These are phyloP conservation scores for Aspergillus bridgeri DNA, from an alignment of 495 filamentous ascomycete species.

Conservation along the genomic window DNA sequence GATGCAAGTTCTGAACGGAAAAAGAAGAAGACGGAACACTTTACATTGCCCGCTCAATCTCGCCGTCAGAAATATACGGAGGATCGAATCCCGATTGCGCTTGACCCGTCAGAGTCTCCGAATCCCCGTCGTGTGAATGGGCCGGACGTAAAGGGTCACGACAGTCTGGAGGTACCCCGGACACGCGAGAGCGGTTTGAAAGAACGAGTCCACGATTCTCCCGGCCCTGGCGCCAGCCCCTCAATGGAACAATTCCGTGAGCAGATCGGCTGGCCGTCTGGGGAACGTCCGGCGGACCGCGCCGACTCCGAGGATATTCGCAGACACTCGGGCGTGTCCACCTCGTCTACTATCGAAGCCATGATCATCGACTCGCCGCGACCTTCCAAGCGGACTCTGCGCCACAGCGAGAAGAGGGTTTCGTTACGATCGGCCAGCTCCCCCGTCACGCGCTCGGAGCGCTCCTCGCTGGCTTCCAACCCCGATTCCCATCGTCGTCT, in stretches of 20 bases:
- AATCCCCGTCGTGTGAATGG: conserved; percentile 9
- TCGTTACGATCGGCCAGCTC: conserved; percentile 54
- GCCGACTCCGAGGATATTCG: conserved; percentile 37
- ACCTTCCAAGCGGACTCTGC: conserved; percentile 49
- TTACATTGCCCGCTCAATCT: not conserved
- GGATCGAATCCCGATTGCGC: conserved; percentile 1
- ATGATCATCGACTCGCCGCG: conserved; percentile 63
- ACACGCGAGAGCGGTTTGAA: conserved; percentile 33
- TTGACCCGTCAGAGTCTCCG: not conserved
- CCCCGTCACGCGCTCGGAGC: conserved; percentile 38
- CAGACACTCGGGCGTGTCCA: conserved; percentile 60
- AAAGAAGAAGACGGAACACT: not conserved
- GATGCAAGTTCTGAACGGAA: not conserved
- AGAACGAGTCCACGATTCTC: conserved; percentile 30
- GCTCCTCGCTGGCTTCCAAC: conserved; percentile 41
- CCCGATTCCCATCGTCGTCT: conserved; percentile 44
- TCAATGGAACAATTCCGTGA: conserved; percentile 41
- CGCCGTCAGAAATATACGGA: not conserved
- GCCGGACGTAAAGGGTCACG: conserved; percentile 13
- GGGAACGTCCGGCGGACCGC: conserved; percentile 19
- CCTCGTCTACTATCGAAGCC: conserved; percentile 67
- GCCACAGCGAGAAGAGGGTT: conserved; percentile 67
- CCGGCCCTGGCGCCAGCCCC: conserved; percentile 18
- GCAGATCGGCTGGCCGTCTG: conserved; percentile 43
- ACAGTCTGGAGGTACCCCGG: conserved; percentile 23